phyloP scores from a whole-genome alignment of 768 basidiomycete species.

The Sporobolomyces pararoseus region DNA sequence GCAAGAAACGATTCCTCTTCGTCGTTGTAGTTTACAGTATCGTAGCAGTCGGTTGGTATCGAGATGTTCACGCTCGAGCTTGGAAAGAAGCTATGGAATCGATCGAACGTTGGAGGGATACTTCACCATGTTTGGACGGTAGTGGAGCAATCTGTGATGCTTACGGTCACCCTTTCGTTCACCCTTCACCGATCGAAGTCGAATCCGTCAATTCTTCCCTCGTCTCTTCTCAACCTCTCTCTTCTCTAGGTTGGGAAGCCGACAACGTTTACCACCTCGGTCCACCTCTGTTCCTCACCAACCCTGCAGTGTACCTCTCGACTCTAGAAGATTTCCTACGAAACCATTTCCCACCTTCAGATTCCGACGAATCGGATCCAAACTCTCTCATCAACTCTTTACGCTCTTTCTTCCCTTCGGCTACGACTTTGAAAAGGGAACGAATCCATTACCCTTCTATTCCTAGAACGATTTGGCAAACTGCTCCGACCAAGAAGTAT shows the following conservation, averaged over 20 bases:
- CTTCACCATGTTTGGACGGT: neutral
- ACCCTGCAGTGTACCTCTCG: constrained; percentile 20
- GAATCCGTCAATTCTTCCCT: neutral
- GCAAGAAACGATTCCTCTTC: neutral
- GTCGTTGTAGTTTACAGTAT: neutral
- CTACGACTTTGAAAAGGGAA: neutral
- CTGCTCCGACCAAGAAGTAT: constrained; percentile 10
- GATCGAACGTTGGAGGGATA: constrained; percentile 4
- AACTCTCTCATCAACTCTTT: constrained; percentile 36
- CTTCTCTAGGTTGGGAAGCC: constrained; percentile 32
- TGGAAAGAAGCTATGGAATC: neutral
- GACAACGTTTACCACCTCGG: constrained; percentile 39
- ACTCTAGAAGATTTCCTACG: constrained; percentile 37
- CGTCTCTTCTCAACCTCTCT: constrained; percentile 15
- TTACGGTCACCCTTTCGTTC: constrained; percentile 3
- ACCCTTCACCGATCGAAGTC: neutral
- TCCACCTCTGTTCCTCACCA: neutral
- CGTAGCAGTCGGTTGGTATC: neutral
- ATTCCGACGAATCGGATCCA: constrained; percentile 23
- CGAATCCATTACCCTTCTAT: constrained; percentile 4
- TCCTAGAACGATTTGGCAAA: constrained; percentile 36
- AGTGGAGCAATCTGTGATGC: constrained; percentile 7
- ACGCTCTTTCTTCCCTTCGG: constrained; percentile 37
- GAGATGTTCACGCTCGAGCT: neutral
- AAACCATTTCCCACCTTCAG: constrained; percentile 26